These are phyloP conservation scores for Debaryomyces singareniensis DNA, from an alignment of 1,139 yeast species.

Conservation along the genomic window DNA sequence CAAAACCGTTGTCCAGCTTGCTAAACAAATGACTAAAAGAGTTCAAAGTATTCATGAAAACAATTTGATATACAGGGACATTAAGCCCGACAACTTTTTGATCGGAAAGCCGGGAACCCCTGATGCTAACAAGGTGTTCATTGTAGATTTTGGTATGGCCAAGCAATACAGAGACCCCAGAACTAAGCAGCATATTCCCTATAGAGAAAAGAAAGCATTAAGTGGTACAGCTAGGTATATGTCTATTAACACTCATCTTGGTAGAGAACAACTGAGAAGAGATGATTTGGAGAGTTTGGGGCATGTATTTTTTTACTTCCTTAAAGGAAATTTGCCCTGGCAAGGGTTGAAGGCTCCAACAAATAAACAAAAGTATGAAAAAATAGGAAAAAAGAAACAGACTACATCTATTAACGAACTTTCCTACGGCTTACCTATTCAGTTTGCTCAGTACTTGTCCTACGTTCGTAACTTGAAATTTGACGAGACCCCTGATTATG, in stretches of 20 bases:
- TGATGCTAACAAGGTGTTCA: slow-evolving; percentile 49
- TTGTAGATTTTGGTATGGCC: slow-evolving; percentile 60
- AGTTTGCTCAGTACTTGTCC: slow-evolving; percentile 71
- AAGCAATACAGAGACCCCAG: slow-evolving; percentile 60
- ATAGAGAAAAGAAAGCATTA: slow-evolving; percentile 55
- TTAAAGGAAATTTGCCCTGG: slow-evolving; percentile 57
- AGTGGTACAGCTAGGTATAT: slow-evolving; percentile 63
- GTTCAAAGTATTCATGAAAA: slow-evolving; percentile 64
- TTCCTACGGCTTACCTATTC: slow-evolving; percentile 65
- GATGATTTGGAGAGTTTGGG: slow-evolving; percentile 60
- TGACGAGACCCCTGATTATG: slow-evolving; percentile 76
- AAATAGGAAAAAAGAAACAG: slow-evolving; percentile 74
- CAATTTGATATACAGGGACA: slow-evolving; percentile 68
- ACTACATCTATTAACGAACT: slow-evolving; percentile 64
- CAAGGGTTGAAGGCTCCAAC: slow-evolving; percentile 67
- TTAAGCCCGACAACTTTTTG: slow-evolving; percentile 70
- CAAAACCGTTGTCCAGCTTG: slow-evolving; percentile 67
- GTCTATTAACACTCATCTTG: slow-evolving; percentile 61
- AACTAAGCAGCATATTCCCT: slow-evolving; percentile 54
- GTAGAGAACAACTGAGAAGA: slow-evolving; percentile 59
- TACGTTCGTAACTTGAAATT: slow-evolving; percentile 66
- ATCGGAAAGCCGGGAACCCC: slow-evolving; percentile 63
- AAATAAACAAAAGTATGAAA: slow-evolving; percentile 75
- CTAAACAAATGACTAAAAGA: slow-evolving; percentile 66
- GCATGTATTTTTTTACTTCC: slow-evolving; percentile 57